phyloP scores from a whole-genome alignment of 441 rosid genomes.

The Jatropha podagrica region DNA sequence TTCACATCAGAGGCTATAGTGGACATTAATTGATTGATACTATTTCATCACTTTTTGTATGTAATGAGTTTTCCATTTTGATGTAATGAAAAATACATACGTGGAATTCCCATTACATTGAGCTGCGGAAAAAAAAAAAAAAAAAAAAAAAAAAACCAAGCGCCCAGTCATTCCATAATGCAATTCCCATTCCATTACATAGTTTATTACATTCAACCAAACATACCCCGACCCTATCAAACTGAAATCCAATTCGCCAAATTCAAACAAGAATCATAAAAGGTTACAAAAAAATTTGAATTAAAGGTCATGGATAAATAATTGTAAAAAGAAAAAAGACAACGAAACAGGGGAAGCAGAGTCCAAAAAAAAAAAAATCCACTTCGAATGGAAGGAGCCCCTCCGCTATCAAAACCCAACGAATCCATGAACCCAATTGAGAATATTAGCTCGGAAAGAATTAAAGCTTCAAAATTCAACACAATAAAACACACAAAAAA shows the following conservation, averaged over 20 bases:
- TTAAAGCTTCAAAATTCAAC: not conserved
- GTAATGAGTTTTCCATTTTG: too few species aligned
- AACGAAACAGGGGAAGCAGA: not conserved
- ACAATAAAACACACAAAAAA: not conserved
- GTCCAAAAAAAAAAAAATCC: not conserved
- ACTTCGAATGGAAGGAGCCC: too few species aligned
- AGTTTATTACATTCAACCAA: not conserved
- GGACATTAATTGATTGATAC: too few species aligned
- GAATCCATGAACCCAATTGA: slow-evolving; percentile 10
- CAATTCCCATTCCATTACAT: too few species aligned
- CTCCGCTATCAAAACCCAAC: not conserved
- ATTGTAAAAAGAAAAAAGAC: not conserved
- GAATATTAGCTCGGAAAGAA: not conserved
- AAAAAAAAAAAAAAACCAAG: too few species aligned
- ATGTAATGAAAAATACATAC: too few species aligned
- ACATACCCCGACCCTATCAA: not conserved
- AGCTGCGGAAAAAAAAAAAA: too few species aligned
- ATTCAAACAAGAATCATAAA: slow-evolving; percentile 1
- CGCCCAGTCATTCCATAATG: too few species aligned
- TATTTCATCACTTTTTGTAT: too few species aligned
- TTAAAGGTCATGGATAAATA: not conserved
- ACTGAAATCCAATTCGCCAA: not conserved
- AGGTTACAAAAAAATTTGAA: not conserved
- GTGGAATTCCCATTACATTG: too few species aligned
- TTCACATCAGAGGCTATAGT: too few species aligned